Evolutionary conservation across 106 monocot genomes (phyloP).

Genomic region (Amphibolis antarctica): DNA sequence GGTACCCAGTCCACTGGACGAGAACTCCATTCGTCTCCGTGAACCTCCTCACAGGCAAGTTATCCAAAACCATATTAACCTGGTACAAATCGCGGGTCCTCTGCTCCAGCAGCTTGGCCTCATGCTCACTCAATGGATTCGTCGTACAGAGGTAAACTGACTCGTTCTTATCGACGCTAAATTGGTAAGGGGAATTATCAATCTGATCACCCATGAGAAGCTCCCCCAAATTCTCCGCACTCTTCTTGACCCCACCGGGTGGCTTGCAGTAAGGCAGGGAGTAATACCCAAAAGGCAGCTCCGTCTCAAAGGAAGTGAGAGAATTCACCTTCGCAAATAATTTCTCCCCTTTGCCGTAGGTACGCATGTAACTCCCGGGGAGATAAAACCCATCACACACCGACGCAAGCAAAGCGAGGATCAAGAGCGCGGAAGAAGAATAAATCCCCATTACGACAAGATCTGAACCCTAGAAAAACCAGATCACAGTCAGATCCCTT

Average conservation of each 20-base stretch:
- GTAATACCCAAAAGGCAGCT: slow-evolving; percentile 58
- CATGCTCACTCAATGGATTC: slow-evolving; percentile 21
- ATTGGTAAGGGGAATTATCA: slow-evolving; percentile 55
- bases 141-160: slow-evolving; percentile 54
- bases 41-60: slow-evolving; percentile 48
- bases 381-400: slow-evolving; percentile 34
- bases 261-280: slow-evolving; percentile 55
- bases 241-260: slow-evolving; percentile 42
- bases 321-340: slow-evolving; percentile 54
- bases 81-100: slow-evolving; percentile 49
- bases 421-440: neutral
- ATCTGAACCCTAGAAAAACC: neutral
- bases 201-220: slow-evolving; percentile 62
- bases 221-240: slow-evolving; percentile 58
- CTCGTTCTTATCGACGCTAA: slow-evolving; percentile 38
- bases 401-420: slow-evolving; percentile 3
- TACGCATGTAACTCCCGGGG: slow-evolving; percentile 59
- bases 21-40: slow-evolving; percentile 25
- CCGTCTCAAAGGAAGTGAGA: slow-evolving; percentile 58
- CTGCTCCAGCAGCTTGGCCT: slow-evolving; percentile 46
- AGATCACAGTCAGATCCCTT: too few species aligned
- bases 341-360: slow-evolving; percentile 24
- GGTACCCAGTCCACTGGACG: slow-evolving; percentile 57
- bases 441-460: neutral
- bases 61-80: slow-evolving; percentile 69